Base-by-base conservation (phyloP, 139 green algal genomes). In the Chara braunii region DNA sequence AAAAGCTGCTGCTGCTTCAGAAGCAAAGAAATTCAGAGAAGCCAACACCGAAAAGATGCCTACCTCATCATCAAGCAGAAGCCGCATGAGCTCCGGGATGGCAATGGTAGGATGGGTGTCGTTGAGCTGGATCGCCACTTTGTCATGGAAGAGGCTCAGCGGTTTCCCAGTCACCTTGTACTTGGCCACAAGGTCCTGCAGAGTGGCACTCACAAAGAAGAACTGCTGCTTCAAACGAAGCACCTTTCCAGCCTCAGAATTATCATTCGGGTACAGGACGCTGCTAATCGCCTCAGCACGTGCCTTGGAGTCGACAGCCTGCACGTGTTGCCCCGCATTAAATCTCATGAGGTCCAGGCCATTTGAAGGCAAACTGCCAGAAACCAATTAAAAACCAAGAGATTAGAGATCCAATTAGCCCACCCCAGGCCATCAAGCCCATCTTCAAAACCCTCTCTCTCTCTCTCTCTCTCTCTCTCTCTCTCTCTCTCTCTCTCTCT, bases 171-270 rank as follows among this genome's bases (percentile, higher is more conserved):
- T 44, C 48, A 90, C 83, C 54, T 86, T 85, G 79, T 50, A 71
- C 40, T 43, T 35, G 24, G 2, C 11, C 29, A 97, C 57, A 3
- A 92, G 82, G 60, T 77, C 68, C 68, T 84, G 92, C 48, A 97
- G 82, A 4, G 92, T 95, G 40, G 92, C 90, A 11, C 75, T 89
- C 12, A 95, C 88, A 71, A 99, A 96, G 82, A 99, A 99, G 85
- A 95, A 87, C 85, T 99, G 94, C 83, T 99, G 93, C 80, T 97
- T 97, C 24, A 99, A 85, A 34, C 93, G 86, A 74, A 99, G 83
- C 87, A 95, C 89, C 77, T 95, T 95, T 77, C 93, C 94, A 79
- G 95, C 86, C 57, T 94, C 94, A 22, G 86, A 96, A 59, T 84
- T 80, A 85, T 99, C 94, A 58, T 97, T 94, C 60, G 94, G 94